These are phyloP conservation scores for Naganishia kalamii DNA, from an alignment of 768 basidiomycete genomes.

Conservation along the genomic window DNA sequence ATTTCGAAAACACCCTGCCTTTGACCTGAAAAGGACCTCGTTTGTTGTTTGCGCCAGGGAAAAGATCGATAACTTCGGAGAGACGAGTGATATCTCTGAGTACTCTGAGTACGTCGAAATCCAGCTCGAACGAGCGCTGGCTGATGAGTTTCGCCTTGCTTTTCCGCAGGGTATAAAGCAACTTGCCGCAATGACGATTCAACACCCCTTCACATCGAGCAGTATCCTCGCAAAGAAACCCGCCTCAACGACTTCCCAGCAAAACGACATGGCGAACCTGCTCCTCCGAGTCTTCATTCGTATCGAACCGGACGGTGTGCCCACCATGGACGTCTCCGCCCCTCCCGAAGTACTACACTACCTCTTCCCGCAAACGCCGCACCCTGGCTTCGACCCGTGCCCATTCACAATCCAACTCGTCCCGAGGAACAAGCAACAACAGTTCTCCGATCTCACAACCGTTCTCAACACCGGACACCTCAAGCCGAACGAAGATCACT, in stretches of 20 bases:
- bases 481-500: conserved; percentile 10
- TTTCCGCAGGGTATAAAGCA: too few species aligned
- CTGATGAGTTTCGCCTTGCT: too few species aligned
- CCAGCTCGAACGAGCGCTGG: too few species aligned
- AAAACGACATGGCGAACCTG: neutral
- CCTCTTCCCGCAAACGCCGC: neutral
- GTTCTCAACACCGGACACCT: conserved; percentile 6
- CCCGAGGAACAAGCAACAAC: neutral
- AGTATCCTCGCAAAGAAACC: neutral
- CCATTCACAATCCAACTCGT: neutral
- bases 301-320: neutral
- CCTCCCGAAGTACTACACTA: neutral
- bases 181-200: too few species aligned
- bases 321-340: conserved; percentile 7
- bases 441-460: neutral
- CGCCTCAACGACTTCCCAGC: too few species aligned
- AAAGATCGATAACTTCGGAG: too few species aligned
- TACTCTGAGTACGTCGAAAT: too few species aligned
- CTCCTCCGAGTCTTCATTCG: conserved; percentile 5
- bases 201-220: neutral
- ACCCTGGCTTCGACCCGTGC: neutral
- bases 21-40: too few species aligned
- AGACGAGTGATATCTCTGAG: too few species aligned
- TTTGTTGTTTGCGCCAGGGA: too few species aligned
- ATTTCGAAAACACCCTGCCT: too few species aligned